Conservation (phyloP, 805 yeast genomes). For the Wickerhamomyces queroliae region DNA sequence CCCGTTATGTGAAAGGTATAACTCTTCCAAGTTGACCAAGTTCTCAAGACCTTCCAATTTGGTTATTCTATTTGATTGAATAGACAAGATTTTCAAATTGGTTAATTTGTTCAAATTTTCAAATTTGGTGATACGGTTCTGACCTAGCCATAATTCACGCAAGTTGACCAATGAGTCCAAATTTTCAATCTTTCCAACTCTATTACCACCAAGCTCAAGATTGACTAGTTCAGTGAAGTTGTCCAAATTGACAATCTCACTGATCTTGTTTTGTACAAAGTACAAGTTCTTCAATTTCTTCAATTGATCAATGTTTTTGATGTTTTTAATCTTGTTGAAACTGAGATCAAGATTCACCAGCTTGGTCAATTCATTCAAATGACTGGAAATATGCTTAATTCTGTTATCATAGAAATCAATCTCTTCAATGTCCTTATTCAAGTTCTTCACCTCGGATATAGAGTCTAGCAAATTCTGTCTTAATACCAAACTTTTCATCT, state of each 20-base stretch:
- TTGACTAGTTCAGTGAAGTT: conserved; percentile 51
- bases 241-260: conserved; percentile 62
- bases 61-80: conserved; percentile 78
- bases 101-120: conserved; percentile 54
- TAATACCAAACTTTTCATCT: conserved; percentile 58
- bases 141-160: conserved; percentile 88
- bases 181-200: conserved; percentile 53
- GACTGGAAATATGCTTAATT: conserved; percentile 77
- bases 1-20: conserved; percentile 84
- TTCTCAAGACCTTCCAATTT: conserved; percentile 78
- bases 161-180: conserved; percentile 50
- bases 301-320: conserved; percentile 68
- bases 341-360: conserved; percentile 71
- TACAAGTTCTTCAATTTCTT: conserved; percentile 60
- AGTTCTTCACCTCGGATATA: conserved; percentile 61
- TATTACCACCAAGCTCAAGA: conserved; percentile 89
- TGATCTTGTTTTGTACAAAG: conserved; percentile 84
- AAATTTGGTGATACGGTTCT: conserved; percentile 64
- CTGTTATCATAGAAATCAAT: conserved; percentile 90
- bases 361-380: conserved; percentile 51
- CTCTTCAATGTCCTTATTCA: conserved; percentile 59
- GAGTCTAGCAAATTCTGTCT: conserved; percentile 80
- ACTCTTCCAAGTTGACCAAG: conserved; percentile 69
- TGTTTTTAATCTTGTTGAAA: conserved; percentile 82
- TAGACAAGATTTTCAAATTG: conserved; percentile 71